A percentile compares a stretch with the other conserved stretches of the same genome.
Conservation (phyloP, 2,329 filamentous ascomycete genomes). For the Amylocarpus encephaloides region DNA sequence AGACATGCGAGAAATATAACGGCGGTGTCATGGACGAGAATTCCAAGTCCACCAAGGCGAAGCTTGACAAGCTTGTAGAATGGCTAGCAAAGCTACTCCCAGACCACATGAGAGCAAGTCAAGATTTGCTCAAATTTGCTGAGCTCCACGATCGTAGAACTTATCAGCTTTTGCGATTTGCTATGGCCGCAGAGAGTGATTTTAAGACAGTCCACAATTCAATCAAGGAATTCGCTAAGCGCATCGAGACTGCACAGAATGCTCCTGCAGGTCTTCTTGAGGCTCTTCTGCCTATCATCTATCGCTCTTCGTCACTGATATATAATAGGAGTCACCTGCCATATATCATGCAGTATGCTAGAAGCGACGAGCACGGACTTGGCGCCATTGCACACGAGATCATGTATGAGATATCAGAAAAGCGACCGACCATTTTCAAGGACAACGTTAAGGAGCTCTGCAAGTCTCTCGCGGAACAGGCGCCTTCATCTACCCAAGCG, state of each 20-base stretch:
- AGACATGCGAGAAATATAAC: constrained; percentile 83
- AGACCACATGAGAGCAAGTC: constrained; percentile 63
- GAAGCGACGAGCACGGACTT: constrained; percentile 73
- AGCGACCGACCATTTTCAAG: constrained; percentile 85
- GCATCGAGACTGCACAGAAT: constrained; percentile 62
- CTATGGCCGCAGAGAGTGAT: constrained; percentile 78
- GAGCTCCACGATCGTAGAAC: constrained; percentile 84
- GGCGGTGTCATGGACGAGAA: constrained; percentile 75
- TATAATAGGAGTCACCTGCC: constrained; percentile 94
- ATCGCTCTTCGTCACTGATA: constrained; percentile 74
- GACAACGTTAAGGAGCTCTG: constrained; percentile 88
- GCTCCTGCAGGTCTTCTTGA: constrained; percentile 60
- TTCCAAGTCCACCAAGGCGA: constrained; percentile 58
- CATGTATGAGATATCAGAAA: constrained; percentile 83
- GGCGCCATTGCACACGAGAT: constrained; percentile 79
- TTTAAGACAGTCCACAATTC: constrained; percentile 87
- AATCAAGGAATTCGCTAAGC: constrained; percentile 81
- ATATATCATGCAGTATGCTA: constrained; percentile 80
- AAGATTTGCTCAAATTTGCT: constrained; percentile 83
- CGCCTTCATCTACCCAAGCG: constrained; percentile 59
- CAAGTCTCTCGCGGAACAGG: constrained; percentile 74
- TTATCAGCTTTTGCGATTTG: constrained; percentile 83
- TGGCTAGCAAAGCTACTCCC: constrained; percentile 71
- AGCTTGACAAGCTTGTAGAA: constrained; percentile 65
- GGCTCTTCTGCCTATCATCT: constrained; percentile 75